These are phyloP conservation scores for Achlya hypogyna DNA, from an alignment of 352 stramenopile genomes.

Conservation along the genomic window DNA sequence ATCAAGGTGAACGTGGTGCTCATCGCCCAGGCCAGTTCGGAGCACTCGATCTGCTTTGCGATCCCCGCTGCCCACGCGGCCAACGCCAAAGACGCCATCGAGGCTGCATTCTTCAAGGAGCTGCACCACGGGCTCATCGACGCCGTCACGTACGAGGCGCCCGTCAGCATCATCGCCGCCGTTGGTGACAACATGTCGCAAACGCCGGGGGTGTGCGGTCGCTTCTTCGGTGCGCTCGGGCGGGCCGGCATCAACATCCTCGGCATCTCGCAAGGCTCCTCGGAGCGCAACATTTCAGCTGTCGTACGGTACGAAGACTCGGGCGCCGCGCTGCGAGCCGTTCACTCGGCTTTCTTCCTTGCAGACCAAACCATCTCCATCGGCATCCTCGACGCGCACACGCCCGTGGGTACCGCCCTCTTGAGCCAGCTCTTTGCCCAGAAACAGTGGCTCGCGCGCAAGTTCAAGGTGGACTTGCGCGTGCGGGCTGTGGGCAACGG, in stretches of 20 bases:
- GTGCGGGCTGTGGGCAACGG: constrained; percentile 64
- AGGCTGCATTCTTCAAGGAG: constrained; percentile 83
- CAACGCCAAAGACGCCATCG: constrained; percentile 60
- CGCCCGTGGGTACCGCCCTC: constrained; percentile 73
- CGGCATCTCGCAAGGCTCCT: constrained; percentile 91
- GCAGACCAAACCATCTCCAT: constrained; percentile 89
- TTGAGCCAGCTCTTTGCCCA: constrained; percentile 82
- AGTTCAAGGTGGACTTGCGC: constrained; percentile 80
- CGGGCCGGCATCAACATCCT: constrained; percentile 93
- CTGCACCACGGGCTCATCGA: constrained; percentile 78
- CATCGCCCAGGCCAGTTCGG: constrained; percentile 90
- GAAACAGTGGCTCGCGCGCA: constrained; percentile 66
- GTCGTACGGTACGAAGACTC: constrained; percentile 87
- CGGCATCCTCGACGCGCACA: constrained; percentile 74
- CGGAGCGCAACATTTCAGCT: constrained; percentile 92
- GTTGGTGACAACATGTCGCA: constrained; percentile 93
- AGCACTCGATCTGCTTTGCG: constrained; percentile 95
- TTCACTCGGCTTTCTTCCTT: constrained; percentile 93
- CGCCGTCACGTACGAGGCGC: constrained; percentile 68
- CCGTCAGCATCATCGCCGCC: constrained; percentile 92
- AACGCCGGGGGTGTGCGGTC: constrained; percentile 85
- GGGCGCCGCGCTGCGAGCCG: constrained; percentile 84
- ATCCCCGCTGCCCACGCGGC: constrained; percentile 58
- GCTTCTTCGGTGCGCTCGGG: constrained; percentile 91
- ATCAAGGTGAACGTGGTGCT: constrained; percentile 91